phyloP scores from a whole-genome alignment of 2,329 filamentous ascomycete species.

The Fusarium falciforme region DNA sequence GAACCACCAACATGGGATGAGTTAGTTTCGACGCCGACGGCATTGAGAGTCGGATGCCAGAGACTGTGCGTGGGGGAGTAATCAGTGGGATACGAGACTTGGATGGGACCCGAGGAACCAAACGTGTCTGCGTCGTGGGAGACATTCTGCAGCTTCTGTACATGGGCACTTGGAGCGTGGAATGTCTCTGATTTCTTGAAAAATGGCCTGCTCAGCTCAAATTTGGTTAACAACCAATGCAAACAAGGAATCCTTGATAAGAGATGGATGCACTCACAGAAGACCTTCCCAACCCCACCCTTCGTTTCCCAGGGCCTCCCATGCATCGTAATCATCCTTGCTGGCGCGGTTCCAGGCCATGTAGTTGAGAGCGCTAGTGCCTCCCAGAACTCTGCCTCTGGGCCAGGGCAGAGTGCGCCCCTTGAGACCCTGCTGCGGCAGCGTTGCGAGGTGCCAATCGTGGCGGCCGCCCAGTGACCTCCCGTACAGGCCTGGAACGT shows the following conservation, averaged over 20 bases:
- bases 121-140: slow-evolving; percentile 54
- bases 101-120: slow-evolving; percentile 59
- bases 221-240: slow-evolving; percentile 4
- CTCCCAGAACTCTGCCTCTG: slow-evolving; percentile 67
- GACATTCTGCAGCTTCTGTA: slow-evolving; percentile 51
- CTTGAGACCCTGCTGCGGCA: slow-evolving; percentile 50
- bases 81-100: slow-evolving; percentile 57
- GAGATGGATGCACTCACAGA: slow-evolving; percentile 41
- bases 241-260: not conserved
- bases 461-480: slow-evolving; percentile 49
- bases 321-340: slow-evolving; percentile 64
- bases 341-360: slow-evolving; percentile 65
- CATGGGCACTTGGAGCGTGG: slow-evolving; percentile 51
- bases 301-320: slow-evolving; percentile 66
- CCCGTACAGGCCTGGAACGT: slow-evolving; percentile 53
- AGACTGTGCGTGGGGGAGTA: slow-evolving; percentile 55
- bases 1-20: slow-evolving; percentile 62
- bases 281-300: slow-evolving; percentile 67
- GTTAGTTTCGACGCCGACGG: slow-evolving; percentile 54
- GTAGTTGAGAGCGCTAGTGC: slow-evolving; percentile 70
- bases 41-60: slow-evolving; percentile 61
- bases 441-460: slow-evolving; percentile 57
- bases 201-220: slow-evolving; percentile 52
- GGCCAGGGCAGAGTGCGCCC: slow-evolving; percentile 56
- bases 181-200: slow-evolving; percentile 64